Evolutionary conservation across 2,329 filamentous ascomycete species (phyloP).

Genomic region (Aspergillus pseudoglaucus): DNA sequence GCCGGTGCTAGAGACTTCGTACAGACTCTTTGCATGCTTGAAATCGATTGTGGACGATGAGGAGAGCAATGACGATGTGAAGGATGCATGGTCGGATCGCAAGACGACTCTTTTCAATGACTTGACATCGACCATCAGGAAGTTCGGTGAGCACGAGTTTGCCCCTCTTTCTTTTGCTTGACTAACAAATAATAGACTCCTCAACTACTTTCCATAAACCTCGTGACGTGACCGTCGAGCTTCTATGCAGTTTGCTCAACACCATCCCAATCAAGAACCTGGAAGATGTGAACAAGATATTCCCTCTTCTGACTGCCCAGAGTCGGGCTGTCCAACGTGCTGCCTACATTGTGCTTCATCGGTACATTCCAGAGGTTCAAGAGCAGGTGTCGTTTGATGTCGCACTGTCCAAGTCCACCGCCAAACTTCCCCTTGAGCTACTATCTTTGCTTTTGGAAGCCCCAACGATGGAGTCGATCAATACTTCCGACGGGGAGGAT

Average conservation of each 20-base stretch:
- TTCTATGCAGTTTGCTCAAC: slow-evolving; percentile 63
- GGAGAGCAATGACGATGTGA: slow-evolving; percentile 75
- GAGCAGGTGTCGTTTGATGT: slow-evolving; percentile 76
- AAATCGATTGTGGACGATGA: slow-evolving; percentile 51
- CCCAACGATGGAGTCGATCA: slow-evolving; percentile 62
- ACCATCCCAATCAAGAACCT: slow-evolving; percentile 58
- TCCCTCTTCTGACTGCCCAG: slow-evolving; percentile 66
- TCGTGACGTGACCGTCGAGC: slow-evolving; percentile 65
- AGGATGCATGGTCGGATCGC: slow-evolving; percentile 63
- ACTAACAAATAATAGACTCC: slow-evolving; percentile 29
- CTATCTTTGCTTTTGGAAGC: slow-evolving; percentile 75
- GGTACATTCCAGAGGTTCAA: slow-evolving; percentile 69
- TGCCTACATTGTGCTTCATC: slow-evolving; percentile 73
- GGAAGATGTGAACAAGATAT: slow-evolving; percentile 62
- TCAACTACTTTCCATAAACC: slow-evolving; percentile 57
- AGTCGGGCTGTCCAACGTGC: slow-evolving; percentile 71
- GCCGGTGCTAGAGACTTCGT: slow-evolving; percentile 62
- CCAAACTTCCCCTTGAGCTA: slow-evolving; percentile 73
- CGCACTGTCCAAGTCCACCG: slow-evolving; percentile 48
- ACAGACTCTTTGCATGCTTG: slow-evolving; percentile 63
- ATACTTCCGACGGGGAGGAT: slow-evolving; percentile 58
- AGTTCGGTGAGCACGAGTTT: slow-evolving; percentile 31
- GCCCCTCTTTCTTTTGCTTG: background rate
- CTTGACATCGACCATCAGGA: slow-evolving; percentile 36
- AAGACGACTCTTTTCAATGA: slow-evolving; percentile 54